These are phyloP conservation scores for Pyricularia sp. DNA, from an alignment of 2,329 filamentous ascomycete genomes.

Conservation along the genomic window DNA sequence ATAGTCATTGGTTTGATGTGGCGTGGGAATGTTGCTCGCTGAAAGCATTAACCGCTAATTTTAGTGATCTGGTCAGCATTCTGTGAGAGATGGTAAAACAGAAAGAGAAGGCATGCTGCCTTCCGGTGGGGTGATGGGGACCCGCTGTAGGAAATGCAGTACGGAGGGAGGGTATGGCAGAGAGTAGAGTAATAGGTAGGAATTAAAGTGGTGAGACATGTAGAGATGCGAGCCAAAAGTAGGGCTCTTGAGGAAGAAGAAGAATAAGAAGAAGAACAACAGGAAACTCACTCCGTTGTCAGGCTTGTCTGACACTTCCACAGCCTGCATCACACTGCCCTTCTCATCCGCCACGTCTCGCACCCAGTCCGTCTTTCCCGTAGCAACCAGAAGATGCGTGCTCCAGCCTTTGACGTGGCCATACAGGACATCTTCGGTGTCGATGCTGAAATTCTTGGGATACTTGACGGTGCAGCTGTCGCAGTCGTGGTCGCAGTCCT, in stretches of 20 bases:
- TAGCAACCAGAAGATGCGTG: conserved; percentile 85
- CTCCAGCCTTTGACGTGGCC: conserved; percentile 80
- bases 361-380: conserved; percentile 94
- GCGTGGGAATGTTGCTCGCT: conserved; percentile 82
- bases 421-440: conserved; percentile 71
- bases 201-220: neutral
- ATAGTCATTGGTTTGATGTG: conserved; percentile 54
- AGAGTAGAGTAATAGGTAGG: neutral
- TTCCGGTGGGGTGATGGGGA: neutral
- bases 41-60: conserved; percentile 71
- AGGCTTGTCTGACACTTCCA: conserved; percentile 48
- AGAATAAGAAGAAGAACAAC: no score
- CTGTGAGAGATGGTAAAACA: conserved; percentile 3
- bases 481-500: conserved; percentile 85
- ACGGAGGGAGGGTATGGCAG: neutral
- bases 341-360: conserved; percentile 81
- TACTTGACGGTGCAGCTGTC: conserved; percentile 69
- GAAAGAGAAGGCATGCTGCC: neutral
- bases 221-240: neutral
- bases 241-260: neutral
- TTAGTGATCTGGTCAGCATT: neutral
- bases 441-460: conserved; percentile 62
- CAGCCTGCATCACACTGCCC: conserved; percentile 73
- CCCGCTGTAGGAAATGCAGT: neutral
- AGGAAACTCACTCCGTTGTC: conserved; percentile 58